Percentiles rank a stretch among this genome's conserved stretches.
Conservation (phyloP, 2,329 filamentous ascomycete species). For the Diaporthe longicolla region DNA sequence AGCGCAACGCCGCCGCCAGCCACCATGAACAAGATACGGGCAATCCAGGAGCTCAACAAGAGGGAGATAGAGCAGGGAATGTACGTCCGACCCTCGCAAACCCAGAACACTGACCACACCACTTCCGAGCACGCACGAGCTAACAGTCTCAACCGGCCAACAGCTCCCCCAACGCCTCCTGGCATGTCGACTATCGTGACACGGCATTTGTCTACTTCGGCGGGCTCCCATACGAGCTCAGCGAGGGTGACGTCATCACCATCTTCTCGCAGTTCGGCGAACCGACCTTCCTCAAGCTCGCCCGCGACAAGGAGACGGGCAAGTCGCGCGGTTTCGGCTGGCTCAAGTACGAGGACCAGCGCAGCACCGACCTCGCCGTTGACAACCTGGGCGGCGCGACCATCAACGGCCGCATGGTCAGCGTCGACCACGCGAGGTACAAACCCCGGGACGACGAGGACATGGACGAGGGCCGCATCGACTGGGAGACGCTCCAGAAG, state of each 20-base stretch:
- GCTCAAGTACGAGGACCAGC: constrained; percentile 98
- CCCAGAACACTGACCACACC: neutral
- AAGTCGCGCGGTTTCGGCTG: constrained; percentile 96
- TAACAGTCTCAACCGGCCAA: neutral
- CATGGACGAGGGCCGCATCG: constrained; percentile 69
- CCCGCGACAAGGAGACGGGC: constrained; percentile 95
- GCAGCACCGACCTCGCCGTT: constrained; percentile 94
- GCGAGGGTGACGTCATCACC: constrained; percentile 94
- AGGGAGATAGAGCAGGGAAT: constrained; percentile 91
- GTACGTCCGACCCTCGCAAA: constrained; percentile 60
- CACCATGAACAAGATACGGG: constrained; percentile 92
- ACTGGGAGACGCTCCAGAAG: constrained; percentile 71
- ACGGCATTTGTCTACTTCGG: constrained; percentile 98
- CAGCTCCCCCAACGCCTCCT: constrained; percentile 88
- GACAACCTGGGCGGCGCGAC: constrained; percentile 93
- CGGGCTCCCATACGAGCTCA: constrained; percentile 90
- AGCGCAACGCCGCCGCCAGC: constrained; percentile 17
- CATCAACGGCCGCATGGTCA: constrained; percentile 83
- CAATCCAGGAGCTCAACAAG: constrained; percentile 94
- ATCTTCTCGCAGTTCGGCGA: constrained; percentile 99
- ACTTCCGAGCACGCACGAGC: neutral
- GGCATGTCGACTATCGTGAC: constrained; percentile 96
- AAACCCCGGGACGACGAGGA: constrained; percentile 87
- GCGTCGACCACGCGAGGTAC: constrained; percentile 94
- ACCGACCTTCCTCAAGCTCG: constrained; percentile 91